Conservation (phyloP, 2,329 filamentous ascomycete species). For the Arthroderma sp. region DNA sequence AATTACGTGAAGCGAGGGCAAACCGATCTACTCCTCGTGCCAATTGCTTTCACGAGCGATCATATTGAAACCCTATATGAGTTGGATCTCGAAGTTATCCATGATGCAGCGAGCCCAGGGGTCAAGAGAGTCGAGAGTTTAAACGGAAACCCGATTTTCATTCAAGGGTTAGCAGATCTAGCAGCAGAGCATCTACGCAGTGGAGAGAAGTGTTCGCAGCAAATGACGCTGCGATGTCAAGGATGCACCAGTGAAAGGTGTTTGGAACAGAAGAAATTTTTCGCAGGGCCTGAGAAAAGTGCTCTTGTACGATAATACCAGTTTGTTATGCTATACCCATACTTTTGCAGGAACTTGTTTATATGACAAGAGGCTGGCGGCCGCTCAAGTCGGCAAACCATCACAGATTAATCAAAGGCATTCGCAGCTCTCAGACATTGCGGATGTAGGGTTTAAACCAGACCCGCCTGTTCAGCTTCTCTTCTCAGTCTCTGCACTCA, state of each 20-base stretch:
- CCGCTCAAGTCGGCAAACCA: too few species aligned
- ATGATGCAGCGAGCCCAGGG: constrained; percentile 60
- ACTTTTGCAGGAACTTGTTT: not conserved
- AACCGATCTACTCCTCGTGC: constrained; percentile 79
- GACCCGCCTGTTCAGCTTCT: too few species aligned
- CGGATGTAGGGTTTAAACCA: too few species aligned
- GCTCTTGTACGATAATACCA: constrained; percentile 21
- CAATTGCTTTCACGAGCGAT: constrained; percentile 96
- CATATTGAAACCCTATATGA: constrained; percentile 97
- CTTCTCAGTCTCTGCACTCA: too few species aligned
- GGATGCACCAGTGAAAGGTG: constrained; percentile 86
- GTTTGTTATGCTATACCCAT: not conserved
- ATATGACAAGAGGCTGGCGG: not conserved
- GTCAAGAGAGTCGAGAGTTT: constrained; percentile 85
- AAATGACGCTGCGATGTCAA: constrained; percentile 85
- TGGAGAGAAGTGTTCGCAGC: constrained; percentile 57
- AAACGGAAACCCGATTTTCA: constrained; percentile 84
- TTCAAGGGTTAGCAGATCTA: constrained; percentile 75
- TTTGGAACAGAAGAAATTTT: constrained; percentile 56
- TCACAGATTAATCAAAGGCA: too few species aligned
- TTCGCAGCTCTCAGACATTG: too few species aligned
- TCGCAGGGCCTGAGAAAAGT: constrained; percentile 32
- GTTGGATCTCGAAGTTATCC: constrained; percentile 87
- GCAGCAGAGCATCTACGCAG: constrained; percentile 66
- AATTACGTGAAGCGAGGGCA: constrained; percentile 83